Evolutionary conservation across 805 yeast species (phyloP).

Genomic region (Barnettozyma siamensis): DNA sequence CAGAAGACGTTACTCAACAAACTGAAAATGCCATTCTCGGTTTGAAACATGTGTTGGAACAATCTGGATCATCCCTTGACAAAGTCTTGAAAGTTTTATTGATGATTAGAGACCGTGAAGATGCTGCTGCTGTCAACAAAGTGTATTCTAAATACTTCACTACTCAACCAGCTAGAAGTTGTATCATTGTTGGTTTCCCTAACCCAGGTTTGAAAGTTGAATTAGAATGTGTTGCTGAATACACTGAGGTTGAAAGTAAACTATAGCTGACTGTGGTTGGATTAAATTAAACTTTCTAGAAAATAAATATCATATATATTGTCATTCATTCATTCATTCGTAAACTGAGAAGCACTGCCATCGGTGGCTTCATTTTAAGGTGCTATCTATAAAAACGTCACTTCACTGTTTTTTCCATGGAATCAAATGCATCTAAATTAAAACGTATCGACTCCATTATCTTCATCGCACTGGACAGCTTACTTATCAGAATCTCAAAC

Average conservation of each 20-base stretch:
- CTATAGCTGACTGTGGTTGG: too few relatives aligned
- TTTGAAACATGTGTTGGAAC: slow-evolving; percentile 35
- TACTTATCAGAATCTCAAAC: too few relatives aligned
- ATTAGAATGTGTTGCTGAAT: slow-evolving; percentile 42
- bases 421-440: too few relatives aligned
- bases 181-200: slow-evolving; percentile 47
- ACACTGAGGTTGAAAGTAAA: slow-evolving; percentile 10
- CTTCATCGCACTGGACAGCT: too few relatives aligned
- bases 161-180: slow-evolving; percentile 47
- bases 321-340: too few relatives aligned
- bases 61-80: slow-evolving; percentile 41
- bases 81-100: slow-evolving; percentile 44
- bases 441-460: too few relatives aligned
- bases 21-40: slow-evolving; percentile 38
- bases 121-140: slow-evolving; percentile 38
- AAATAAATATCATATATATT: too few relatives aligned
- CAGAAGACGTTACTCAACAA: slow-evolving; percentile 40
- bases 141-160: slow-evolving; percentile 42
- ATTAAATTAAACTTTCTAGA: too few relatives aligned
- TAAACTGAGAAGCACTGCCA: too few relatives aligned
- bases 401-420: too few relatives aligned
- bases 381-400: too few relatives aligned
- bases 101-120: slow-evolving; percentile 39
- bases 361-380: too few relatives aligned
- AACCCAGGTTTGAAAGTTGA: slow-evolving; percentile 44